These are phyloP conservation scores for Gossypium schwendimanii DNA, from an alignment of 441 rosid species.

Conservation along the genomic window DNA sequence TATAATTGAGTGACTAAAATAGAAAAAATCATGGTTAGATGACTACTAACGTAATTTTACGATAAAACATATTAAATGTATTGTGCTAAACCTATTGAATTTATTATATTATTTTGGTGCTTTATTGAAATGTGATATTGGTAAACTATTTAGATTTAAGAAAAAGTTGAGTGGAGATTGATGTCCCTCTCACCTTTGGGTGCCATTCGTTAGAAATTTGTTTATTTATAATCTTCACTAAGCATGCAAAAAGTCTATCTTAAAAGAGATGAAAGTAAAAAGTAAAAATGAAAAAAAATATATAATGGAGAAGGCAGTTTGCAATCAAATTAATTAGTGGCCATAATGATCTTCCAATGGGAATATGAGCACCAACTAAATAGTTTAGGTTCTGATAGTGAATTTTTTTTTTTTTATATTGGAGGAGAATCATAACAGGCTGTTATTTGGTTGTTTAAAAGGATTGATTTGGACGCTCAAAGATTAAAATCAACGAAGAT, in stretches of 20 bases:
- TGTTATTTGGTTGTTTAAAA: no score
- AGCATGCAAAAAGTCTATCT: background rate
- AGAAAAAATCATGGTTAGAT: no score
- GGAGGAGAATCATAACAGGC: no score
- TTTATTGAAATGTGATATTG: background rate
- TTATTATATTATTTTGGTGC: no score
- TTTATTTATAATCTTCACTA: background rate
- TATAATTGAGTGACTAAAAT: no score
- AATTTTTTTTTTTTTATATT: background rate
- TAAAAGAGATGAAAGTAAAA: background rate
- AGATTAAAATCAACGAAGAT: no score
- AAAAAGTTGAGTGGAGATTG: background rate
- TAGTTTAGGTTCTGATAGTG: background rate
- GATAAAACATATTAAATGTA: no score
- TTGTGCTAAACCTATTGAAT: no score
- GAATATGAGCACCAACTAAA: background rate
- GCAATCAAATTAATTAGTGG: background rate
- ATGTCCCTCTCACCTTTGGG: constrained; percentile 8
- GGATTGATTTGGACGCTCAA: no score
- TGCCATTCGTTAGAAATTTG: background rate
- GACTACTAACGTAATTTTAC: no score
- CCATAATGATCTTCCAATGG: background rate
- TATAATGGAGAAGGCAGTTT: background rate
- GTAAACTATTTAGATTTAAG: background rate
- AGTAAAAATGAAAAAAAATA: background rate